These are phyloP conservation scores for Ophiostoma himal-ulmi DNA, from an alignment of 2,329 filamentous ascomycete species.

Conservation along the genomic window DNA sequence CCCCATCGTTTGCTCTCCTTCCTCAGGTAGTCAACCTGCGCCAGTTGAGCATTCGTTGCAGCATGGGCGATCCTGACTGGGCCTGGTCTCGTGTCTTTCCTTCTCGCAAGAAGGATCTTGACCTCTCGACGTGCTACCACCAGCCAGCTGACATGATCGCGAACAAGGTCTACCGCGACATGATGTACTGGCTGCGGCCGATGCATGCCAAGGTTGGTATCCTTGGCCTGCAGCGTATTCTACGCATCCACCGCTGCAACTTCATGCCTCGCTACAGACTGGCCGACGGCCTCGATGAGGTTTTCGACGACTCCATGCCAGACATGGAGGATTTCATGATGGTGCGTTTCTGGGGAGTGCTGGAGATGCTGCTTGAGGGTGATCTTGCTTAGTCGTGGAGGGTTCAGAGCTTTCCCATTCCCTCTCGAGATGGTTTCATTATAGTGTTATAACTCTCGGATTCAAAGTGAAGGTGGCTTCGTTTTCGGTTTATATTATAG, in stretches of 20 bases:
- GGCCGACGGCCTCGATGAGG: not conserved
- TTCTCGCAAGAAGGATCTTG: not conserved
- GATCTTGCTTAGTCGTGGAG: not conserved
- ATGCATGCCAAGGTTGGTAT: constrained; percentile 3
- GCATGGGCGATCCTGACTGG: constrained; percentile 14
- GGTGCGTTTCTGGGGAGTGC: not conserved
- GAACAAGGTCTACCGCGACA: constrained; percentile 15
- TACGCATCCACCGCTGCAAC: constrained; percentile 5
- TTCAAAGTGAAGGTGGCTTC: too few species aligned
- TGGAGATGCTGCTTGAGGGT: not conserved
- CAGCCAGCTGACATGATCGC: constrained; percentile 15
- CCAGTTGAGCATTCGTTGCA: not conserved
- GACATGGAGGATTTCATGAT: not conserved
- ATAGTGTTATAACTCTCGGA: too few species aligned
- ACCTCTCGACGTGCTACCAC: not conserved
- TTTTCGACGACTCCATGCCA: not conserved
- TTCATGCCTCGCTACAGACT: not conserved
- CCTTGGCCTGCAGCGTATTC: not conserved
- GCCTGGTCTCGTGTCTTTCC: constrained; percentile 18
- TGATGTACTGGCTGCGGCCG: constrained; percentile 12
- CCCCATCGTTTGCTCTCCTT: constrained; percentile 7
- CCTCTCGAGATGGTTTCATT: not conserved
- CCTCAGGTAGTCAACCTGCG: not conserved
- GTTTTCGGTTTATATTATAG: not conserved
- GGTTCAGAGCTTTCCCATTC: not conserved